A percentile compares a stretch with the other conserved stretches of the same genome.
phyloP scores from a whole-genome alignment of 1,284 basidiomycete genomes.

The Trichosporon sp. region DNA sequence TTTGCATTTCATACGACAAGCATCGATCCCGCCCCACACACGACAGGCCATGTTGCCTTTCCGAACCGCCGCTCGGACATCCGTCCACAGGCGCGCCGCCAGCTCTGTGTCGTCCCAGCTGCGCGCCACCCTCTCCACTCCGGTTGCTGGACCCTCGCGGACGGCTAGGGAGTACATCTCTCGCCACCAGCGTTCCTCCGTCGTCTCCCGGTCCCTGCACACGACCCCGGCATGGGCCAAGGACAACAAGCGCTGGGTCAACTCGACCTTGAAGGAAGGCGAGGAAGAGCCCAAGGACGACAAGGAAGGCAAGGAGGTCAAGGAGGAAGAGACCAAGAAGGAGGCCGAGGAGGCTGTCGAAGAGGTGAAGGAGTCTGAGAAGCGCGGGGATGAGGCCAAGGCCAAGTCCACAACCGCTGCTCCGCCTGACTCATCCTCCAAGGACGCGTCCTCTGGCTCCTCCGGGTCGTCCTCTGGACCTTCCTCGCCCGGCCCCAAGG shows the following conservation, averaged over 20 bases:
- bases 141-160: constrained; percentile 26
- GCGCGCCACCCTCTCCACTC: constrained; percentile 1
- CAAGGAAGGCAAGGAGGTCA: constrained; percentile 20
- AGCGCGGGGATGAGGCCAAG: background rate
- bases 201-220: constrained; percentile 21
- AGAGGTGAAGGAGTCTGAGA: constrained; percentile 8
- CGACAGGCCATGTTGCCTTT: constrained; percentile 29
- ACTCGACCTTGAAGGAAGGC: constrained; percentile 26
- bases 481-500: constrained; percentile 13
- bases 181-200: background rate
- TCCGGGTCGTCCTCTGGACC: constrained; percentile 1
- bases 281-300: constrained; percentile 16
- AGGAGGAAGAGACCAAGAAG: constrained; percentile 19
- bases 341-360: constrained; percentile 12
- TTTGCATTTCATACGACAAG: background rate
- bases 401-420: constrained; percentile 9
- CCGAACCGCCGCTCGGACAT: constrained; percentile 21
- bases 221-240: constrained; percentile 26
- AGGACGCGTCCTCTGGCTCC: constrained; percentile 5
- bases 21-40: background rate
- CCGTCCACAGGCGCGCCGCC: constrained; percentile 12
- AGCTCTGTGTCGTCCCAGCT: constrained; percentile 11
- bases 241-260: constrained; percentile 46
- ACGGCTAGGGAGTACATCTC: constrained; percentile 10
- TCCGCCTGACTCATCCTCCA: constrained; percentile 7